Conservation (phyloP, 768 basidiomycete genomes). For the Favolaschia claudopus region DNA sequence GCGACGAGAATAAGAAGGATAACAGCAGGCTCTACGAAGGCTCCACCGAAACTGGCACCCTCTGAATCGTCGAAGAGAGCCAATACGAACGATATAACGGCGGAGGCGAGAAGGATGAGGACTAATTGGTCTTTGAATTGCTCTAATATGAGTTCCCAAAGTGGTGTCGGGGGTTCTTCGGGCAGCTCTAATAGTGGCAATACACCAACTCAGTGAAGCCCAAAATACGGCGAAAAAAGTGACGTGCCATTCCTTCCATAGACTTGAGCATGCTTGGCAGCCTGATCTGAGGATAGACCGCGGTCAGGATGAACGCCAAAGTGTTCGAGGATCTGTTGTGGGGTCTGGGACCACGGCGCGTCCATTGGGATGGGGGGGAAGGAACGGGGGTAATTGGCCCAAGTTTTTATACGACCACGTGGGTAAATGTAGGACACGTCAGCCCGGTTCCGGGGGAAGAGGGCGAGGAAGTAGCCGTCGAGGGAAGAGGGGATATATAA, state of each 20-base stretch:
- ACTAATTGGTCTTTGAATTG: conserved; percentile 99
- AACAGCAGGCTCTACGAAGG: conserved; percentile 94
- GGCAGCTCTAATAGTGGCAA: conserved; percentile 72
- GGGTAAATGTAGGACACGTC: conserved; percentile 15
- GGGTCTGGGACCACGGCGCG: conserved; percentile 79
- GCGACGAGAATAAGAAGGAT: conserved; percentile 96
- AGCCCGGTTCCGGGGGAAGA: not conserved
- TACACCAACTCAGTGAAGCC: conserved; percentile 12
- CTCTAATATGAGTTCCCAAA: conserved; percentile 96
- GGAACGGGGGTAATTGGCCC: conserved; percentile 17
- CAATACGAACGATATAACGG: conserved; percentile 91
- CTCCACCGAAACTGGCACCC: conserved; percentile 72
- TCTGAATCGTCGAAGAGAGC: conserved; percentile 85
- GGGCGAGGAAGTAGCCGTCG: not conserved
- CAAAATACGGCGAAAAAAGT: not conserved
- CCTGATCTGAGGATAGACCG: conserved; percentile 75
- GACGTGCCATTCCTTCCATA: conserved; percentile 87
- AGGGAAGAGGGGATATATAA: not conserved
- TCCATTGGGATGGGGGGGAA: conserved; percentile 56
- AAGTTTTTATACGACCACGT: conserved; percentile 18
- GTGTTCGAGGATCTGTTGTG: conserved; percentile 73
- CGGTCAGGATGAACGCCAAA: conserved; percentile 68
- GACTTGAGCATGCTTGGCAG: conserved; percentile 72
- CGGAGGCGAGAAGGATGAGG: conserved; percentile 93
- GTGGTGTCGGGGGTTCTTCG: conserved; percentile 88